Conservation (phyloP, 768 basidiomycete genomes). For the Lentinula guzmanii region DNA sequence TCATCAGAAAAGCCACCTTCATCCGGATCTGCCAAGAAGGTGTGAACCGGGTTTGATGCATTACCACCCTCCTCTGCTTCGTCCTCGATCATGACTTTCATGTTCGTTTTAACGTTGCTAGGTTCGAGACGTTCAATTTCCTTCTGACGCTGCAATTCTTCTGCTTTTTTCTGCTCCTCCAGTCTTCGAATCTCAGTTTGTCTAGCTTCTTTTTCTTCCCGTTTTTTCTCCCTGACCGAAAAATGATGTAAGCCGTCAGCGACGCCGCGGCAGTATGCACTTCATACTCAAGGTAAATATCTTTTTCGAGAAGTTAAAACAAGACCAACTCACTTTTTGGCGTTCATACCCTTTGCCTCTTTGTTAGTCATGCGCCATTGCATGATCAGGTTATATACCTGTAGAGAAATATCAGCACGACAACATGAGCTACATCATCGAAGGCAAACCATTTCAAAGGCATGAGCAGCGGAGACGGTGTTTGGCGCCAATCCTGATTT, state of each 20-base stretch:
- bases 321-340: constrained; percentile 14
- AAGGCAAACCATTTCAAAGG: neutral
- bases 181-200: constrained; percentile 15
- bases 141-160: constrained; percentile 15
- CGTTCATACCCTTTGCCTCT: constrained; percentile 14
- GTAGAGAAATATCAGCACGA: neutral
- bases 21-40: constrained; percentile 1
- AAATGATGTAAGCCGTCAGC: constrained; percentile 13
- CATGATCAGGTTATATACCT: constrained; percentile 21
- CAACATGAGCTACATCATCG: neutral
- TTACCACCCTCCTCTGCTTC: constrained; percentile 10
- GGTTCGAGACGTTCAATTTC: constrained; percentile 13
- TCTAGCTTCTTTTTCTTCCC: constrained; percentile 13
- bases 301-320: neutral
- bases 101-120: constrained; percentile 6
- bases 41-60: neutral
- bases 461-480: neutral
- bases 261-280: constrained; percentile 14
- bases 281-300: neutral
- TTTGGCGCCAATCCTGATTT: neutral
- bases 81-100: constrained; percentile 13
- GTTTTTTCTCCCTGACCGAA: constrained; percentile 15
- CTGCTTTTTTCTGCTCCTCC: constrained; percentile 12
- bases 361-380: constrained; percentile 16
- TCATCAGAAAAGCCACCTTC: constrained; percentile 12